Conservation (phyloP, 768 basidiomycete genomes). For the Boletus rubropictus region DNA sequence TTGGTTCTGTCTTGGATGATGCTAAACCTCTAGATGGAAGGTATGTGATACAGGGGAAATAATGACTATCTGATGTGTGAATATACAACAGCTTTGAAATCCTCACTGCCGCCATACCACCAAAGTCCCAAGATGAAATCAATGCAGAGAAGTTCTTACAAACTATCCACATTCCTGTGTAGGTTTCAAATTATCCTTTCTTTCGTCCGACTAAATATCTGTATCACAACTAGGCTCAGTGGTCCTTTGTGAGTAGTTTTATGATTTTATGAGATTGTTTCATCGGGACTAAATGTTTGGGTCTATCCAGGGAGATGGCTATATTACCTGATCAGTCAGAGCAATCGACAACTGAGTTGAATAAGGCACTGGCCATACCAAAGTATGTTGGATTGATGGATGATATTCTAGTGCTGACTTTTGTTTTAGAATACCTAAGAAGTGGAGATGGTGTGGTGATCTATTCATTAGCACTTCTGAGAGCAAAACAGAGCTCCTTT, state of each 20-base stretch:
- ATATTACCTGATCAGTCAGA: conserved; percentile 1
- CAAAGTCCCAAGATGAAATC: conserved; percentile 19
- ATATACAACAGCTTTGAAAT: conserved; percentile 3
- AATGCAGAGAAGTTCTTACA: conserved; percentile 24
- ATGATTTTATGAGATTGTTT: not conserved
- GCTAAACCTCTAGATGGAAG: not conserved
- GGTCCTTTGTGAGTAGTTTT: conserved; percentile 21
- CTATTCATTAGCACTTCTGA: conserved; percentile 39
- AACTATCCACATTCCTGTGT: conserved; percentile 25
- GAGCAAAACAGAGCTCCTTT: conserved; percentile 39
- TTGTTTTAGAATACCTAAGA: conserved; percentile 45
- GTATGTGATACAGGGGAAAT: conserved; percentile 9
- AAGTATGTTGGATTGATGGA: conserved; percentile 20
- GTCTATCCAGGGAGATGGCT: conserved; percentile 14
- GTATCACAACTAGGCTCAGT: conserved; percentile 15
- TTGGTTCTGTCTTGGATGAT: conserved; percentile 10
- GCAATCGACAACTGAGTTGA: conserved; percentile 2
- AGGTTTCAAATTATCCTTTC: conserved; percentile 1
- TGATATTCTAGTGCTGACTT: conserved; percentile 2
- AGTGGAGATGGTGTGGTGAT: conserved; percentile 62
- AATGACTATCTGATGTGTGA: not conserved
- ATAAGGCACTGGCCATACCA: conserved; percentile 16
- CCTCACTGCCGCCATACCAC: conserved; percentile 6
- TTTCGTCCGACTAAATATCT: not conserved
- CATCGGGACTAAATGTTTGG: not conserved